Base-by-base conservation (phyloP, 2,329 filamentous ascomycete species). In the Pezicula carpinea region DNA sequence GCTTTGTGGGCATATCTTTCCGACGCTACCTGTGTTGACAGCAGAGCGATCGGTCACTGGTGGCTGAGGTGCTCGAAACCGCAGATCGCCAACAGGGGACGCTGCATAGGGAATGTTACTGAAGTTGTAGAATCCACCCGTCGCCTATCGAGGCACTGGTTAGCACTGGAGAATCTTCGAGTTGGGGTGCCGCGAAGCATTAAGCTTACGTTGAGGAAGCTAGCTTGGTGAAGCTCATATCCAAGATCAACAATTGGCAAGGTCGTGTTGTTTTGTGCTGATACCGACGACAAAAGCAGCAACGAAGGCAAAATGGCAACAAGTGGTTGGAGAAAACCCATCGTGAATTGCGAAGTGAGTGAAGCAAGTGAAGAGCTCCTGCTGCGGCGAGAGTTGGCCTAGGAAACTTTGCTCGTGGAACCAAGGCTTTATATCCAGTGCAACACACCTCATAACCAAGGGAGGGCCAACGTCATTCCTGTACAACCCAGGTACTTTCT, bases 21-120 rank as follows among this genome's bases (percentile, higher is more conserved):
- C 8, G 56, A 54, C 2, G 49, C 56, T 2, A 66, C 68, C 23
- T 59, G 51, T 17, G 59, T 59, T 10, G 64, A 62, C 46, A 4
- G 18, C 19, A 38, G 31, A 23, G 23, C 63, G 54, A 7, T 51
- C 47, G 0, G 53, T 48, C 0, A 62, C 62, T 4, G 58, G 38
- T 17, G 61, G 59, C n/a, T 54, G 48, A 1, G 71, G 71, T 18
- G 63, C 57, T 47, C 69, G 66, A 66, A 70, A 74, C 50, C 70
- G 63, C 2, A 73, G 59, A 13, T 59, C 53, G 6, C 69, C 71
- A 0, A 63, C 53, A 11, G 71, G 71, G 7, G 71, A 59, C 5
- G 62, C 66, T 2, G 70, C 70, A 49, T 68, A 74, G 26, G 68
- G 61, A 41, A 74, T 66, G 11, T 68, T 70, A 13, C 18, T 22